A percentile compares a stretch with the other conserved stretches of the same genome.
Evolutionary conservation across 2,329 filamentous ascomycete species (phyloP).

Genomic region (Elsinoe fawcettii): DNA sequence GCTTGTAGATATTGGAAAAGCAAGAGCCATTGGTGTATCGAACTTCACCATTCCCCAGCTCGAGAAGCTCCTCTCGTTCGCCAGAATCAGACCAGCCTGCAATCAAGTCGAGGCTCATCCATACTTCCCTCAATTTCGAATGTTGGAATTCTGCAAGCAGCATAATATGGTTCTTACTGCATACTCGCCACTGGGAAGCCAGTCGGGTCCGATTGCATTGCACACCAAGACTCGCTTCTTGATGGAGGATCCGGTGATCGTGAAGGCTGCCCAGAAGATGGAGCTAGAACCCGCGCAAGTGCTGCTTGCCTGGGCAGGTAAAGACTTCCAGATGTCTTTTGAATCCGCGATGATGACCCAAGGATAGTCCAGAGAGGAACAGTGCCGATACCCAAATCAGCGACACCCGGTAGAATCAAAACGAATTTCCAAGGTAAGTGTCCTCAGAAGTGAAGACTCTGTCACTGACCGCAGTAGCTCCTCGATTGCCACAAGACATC

Average conservation of each 20-base stretch:
- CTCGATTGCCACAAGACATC: neutral
- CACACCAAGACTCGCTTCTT: neutral
- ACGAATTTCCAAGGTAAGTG: too few relatives aligned
- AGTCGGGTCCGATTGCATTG: neutral
- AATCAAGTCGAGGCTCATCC: too few relatives aligned
- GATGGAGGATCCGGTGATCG: neutral
- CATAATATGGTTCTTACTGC: neutral
- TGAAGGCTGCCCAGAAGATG: neutral
- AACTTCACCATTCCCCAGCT: too few relatives aligned
- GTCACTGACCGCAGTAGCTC: neutral
- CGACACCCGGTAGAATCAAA: neutral
- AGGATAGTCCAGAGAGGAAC: neutral
- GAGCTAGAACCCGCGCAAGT: neutral
- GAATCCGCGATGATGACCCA: too few relatives aligned
- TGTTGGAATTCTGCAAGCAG: neutral
- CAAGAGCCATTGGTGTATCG: too few relatives aligned
- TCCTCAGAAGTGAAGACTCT: too few relatives aligned
- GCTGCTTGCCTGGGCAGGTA: neutral
- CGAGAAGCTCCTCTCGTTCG: too few relatives aligned
- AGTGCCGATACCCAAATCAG: neutral
- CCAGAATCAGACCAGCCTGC: too few relatives aligned
- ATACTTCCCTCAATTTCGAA: neutral
- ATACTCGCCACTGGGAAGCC: neutral
- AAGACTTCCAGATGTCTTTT: too few relatives aligned
- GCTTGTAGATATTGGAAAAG: too few relatives aligned